Conservation (phyloP, 441 rosid genomes). For the Manihot esculenta region DNA sequence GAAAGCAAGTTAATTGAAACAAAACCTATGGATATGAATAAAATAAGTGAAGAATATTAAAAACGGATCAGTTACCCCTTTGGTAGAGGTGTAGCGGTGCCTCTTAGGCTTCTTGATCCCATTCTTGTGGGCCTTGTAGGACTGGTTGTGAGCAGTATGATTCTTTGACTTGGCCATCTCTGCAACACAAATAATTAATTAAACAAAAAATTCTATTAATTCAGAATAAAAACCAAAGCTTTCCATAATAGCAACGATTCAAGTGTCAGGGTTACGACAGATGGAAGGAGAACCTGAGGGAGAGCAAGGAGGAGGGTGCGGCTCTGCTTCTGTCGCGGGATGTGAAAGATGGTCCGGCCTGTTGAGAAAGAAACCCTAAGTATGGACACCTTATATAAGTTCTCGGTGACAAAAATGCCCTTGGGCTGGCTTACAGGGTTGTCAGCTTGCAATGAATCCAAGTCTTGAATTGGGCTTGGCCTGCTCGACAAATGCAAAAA, state of each 20-base stretch:
- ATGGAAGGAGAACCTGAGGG: conserved; percentile 8
- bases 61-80: conserved; percentile 47
- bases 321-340: conserved; percentile 7
- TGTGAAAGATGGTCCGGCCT: not conserved
- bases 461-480: too few species aligned
- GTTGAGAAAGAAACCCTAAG: conserved; percentile 23
- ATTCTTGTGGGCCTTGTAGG: conserved; percentile 88
- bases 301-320: not conserved
- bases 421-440: not conserved
- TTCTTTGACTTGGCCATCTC: conserved; percentile 99
- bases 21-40: not conserved
- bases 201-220: not conserved
- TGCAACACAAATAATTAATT: conserved; percentile 19
- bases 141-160: conserved; percentile 98
- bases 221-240: not conserved
- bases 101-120: conserved; percentile 96
- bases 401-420: conserved; percentile 17
- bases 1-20: not conserved
- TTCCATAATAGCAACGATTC: not conserved
- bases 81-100: conserved; percentile 89
- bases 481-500: too few species aligned
- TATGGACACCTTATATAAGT: not conserved
- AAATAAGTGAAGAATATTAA: not conserved
- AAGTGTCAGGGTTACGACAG: not conserved
- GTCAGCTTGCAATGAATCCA: not conserved